A percentile compares a stretch with the other conserved stretches of the same genome.
phyloP scores from a whole-genome alignment of 306 rosid species.

The Hippophae tibetana region DNA sequence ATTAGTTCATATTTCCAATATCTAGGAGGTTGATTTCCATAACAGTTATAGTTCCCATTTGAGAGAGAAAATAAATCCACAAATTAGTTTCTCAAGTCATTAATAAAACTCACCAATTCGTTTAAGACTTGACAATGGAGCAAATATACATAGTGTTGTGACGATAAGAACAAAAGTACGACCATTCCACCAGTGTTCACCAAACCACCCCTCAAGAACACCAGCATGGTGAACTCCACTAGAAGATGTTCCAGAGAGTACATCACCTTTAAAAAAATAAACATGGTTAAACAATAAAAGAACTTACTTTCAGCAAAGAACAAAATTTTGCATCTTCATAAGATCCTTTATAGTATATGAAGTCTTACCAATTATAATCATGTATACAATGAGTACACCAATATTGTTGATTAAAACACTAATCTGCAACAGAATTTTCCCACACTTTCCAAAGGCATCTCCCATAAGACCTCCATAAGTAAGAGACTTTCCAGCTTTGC shows the following conservation, averaged over 20 bases:
- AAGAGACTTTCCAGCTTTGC: conserved; percentile 46
- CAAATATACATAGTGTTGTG: conserved; percentile 39
- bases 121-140: conserved; percentile 48
- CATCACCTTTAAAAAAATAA: conserved; percentile 39
- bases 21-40: too few relatives aligned
- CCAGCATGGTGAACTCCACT: conserved; percentile 43
- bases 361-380: conserved; percentile 55
- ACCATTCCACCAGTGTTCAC: conserved; percentile 54
- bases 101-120: conserved; percentile 39
- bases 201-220: conserved; percentile 62
- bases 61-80: too few relatives aligned
- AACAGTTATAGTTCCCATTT: too few relatives aligned
- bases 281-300: too few relatives aligned
- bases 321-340: too few relatives aligned
- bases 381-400: conserved; percentile 76
- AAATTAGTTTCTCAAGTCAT: background rate
- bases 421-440: conserved; percentile 38
- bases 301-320: too few relatives aligned
- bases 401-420: conserved; percentile 49
- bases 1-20: too few relatives aligned
- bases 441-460: conserved; percentile 45
- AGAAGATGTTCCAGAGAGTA: conserved; percentile 49
- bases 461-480: conserved; percentile 44
- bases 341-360: too few relatives aligned
- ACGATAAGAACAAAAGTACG: conserved; percentile 38